Base-by-base conservation (phyloP, 768 basidiomycete genomes). In the Pisolithus orientalis region DNA sequence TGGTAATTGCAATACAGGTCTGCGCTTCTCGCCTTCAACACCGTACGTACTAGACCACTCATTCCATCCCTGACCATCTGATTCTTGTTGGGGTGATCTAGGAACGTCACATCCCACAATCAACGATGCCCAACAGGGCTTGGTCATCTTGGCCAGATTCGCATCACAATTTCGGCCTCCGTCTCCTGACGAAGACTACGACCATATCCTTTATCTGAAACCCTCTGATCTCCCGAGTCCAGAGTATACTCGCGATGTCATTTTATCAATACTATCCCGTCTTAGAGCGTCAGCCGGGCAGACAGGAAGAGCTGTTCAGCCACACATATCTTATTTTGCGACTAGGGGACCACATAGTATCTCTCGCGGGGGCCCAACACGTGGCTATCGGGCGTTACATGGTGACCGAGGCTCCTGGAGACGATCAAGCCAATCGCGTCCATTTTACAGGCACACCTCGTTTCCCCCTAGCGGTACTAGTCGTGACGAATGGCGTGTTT, bases 51-150 rank as follows among this genome's bases (percentile, higher is more conserved):
- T 13, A 2, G 17, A n/a, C 47, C 14, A 40, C 27, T 45, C 47
- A 37, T 37, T 44, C 37, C 38, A 27, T 45, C 53, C 37, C 51
- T 39, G 55, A 44, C 45, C 52, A 43, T 16, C 59, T 51, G 50
- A 39, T 29, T 34, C 46, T 61, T 28, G 61, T 16, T 32, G 51
- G 50, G 43, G 49, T 50, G 39, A 57, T 43, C 62, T 62, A 90
- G 89, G 89, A 59, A 76, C 75, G 34, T 73, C 70, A 46, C 89
- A 90, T 69, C 90, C 89, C 48, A 92, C 90, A 50, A 90, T 92
- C 67, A 81, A 72, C 56, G 74, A 67, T 57, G 73, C 77, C 49
- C 76, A 78, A 61, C 74, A 79, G 42, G 87, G 80, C 17, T 60
- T 84, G 59, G 68, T 72, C 34, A 70, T 90, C n/a, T 73, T 91